These are phyloP conservation scores for Lentinula guzmanii DNA, from an alignment of 768 basidiomycete genomes.

Conservation along the genomic window DNA sequence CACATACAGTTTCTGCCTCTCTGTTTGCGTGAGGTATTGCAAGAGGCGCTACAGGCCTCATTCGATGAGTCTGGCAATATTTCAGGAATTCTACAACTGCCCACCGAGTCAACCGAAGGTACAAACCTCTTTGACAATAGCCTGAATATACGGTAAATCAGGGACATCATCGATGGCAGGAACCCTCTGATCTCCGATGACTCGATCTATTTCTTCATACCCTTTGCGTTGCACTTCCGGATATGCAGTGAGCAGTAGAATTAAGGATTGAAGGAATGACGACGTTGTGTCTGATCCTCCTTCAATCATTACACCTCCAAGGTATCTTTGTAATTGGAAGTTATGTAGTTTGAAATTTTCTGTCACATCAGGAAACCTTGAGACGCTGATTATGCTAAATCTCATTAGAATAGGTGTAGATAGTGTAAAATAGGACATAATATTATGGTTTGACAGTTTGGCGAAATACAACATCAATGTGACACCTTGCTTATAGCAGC, in stretches of 20 bases:
- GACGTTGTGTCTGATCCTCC: slow-evolving; percentile 25
- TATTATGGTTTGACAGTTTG: too few species aligned
- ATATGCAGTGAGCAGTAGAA: slow-evolving; percentile 12
- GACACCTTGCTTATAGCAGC: too few species aligned
- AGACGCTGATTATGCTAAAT: too few species aligned
- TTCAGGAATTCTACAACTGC: too few species aligned
- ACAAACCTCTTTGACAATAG: slow-evolving; percentile 16
- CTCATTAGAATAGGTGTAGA: too few species aligned
- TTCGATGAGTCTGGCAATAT: neutral
- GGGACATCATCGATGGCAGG: slow-evolving; percentile 13
- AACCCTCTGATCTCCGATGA: slow-evolving; percentile 18
- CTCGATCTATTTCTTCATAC: slow-evolving; percentile 22
- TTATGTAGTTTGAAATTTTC: neutral
- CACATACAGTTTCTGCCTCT: neutral
- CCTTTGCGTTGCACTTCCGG: slow-evolving; percentile 21
- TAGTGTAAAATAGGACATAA: too few species aligned
- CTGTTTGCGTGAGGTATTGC: neutral
- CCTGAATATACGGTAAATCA: slow-evolving; percentile 17
- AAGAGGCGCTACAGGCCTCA: slow-evolving; percentile 6
- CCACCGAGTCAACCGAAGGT: neutral
- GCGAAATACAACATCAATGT: too few species aligned
- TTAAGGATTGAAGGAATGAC: slow-evolving; percentile 15
- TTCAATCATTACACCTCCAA: slow-evolving; percentile 24
- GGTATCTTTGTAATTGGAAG: slow-evolving; percentile 14
- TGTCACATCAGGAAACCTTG: too few species aligned